A percentile compares a stretch with the other conserved stretches of the same genome.
These are phyloP conservation scores for Cucumis hystrix DNA, from an alignment of 306 rosid species.

Conservation along the genomic window DNA sequence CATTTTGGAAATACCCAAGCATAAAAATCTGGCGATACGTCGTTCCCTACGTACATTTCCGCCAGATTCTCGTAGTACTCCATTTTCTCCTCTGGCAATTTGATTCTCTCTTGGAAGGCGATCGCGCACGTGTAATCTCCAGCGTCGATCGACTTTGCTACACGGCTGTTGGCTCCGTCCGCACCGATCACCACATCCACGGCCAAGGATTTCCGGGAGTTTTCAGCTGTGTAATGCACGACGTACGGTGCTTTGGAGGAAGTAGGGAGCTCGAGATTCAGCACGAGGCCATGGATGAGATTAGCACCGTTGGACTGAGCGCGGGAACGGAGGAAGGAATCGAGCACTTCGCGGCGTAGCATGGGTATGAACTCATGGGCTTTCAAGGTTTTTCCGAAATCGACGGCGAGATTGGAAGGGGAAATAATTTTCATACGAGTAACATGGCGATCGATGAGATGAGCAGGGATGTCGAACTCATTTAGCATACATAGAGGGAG, in stretches of 20 bases:
- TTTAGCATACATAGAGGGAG: conserved; percentile 88
- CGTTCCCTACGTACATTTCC: conserved; percentile 70
- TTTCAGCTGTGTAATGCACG: conserved; percentile 36
- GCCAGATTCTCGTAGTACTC: conserved; percentile 56
- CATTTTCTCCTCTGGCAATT: conserved; percentile 69
- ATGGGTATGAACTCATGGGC: conserved; percentile 75
- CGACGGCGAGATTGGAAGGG: conserved; percentile 81
- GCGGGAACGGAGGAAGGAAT: conserved; percentile 71
- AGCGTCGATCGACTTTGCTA: conserved; percentile 64
- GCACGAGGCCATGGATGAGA: conserved; percentile 49
- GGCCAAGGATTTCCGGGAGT: conserved; percentile 19
- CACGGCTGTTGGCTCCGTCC: conserved; percentile 80
- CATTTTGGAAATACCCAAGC: conserved; percentile 92
- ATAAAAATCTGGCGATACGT: conserved; percentile 91
- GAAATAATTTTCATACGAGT: conserved; percentile 64
- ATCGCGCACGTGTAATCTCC: conserved; percentile 66
- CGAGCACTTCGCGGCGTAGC: conserved; percentile 89
- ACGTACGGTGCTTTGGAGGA: conserved; percentile 33
- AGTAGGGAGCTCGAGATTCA: conserved; percentile 40
- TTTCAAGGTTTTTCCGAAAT: conserved; percentile 64
- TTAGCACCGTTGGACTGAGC: conserved; percentile 54
- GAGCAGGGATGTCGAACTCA: conserved; percentile 62
- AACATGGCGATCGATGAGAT: conserved; percentile 76
- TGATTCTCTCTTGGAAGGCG: conserved; percentile 81
- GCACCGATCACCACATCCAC: conserved; percentile 90